phyloP scores from a whole-genome alignment of 2,329 filamentous ascomycete genomes.

The Diaporthe sp. region DNA sequence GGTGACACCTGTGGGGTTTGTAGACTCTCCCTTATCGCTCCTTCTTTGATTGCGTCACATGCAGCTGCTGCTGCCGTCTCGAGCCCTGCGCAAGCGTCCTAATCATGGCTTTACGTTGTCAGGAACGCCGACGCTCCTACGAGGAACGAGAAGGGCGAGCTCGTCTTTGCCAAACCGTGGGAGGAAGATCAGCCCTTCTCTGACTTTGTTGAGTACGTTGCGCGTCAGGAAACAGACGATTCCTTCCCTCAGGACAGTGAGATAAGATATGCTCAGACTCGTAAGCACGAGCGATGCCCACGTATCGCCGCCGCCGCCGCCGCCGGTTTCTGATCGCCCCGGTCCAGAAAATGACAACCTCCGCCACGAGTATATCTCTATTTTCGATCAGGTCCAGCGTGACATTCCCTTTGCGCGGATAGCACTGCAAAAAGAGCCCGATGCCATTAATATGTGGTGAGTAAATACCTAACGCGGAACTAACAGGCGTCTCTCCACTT shows the following conservation, averaged over 20 bases:
- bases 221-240: constrained; percentile 65
- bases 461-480: background rate
- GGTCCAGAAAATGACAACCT: constrained; percentile 83
- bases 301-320: background rate
- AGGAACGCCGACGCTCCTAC: constrained; percentile 69
- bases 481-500: background rate
- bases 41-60: background rate
- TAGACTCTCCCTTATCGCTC: constrained; percentile 38
- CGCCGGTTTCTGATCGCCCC: constrained; percentile 25
- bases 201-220: constrained; percentile 73
- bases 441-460: constrained; percentile 82
- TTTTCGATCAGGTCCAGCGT: constrained; percentile 74
- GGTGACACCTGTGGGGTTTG: constrained; percentile 79
- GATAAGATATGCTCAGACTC: constrained; percentile 82
- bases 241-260: constrained; percentile 54
- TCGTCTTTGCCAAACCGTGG: constrained; percentile 79
- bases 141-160: constrained; percentile 49
- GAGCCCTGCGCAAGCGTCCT: constrained; percentile 2
- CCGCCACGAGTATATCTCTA: constrained; percentile 75
- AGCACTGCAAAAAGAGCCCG: constrained; percentile 75
- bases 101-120: constrained; percentile 30
- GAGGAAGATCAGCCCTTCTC: constrained; percentile 75
- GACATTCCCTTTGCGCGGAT: constrained; percentile 81
- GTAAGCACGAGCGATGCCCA: constrained; percentile 56
- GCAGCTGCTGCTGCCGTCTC: background rate